Conservation (phyloP, 2,329 filamentous ascomycete genomes). For the Didymella glomerata region DNA sequence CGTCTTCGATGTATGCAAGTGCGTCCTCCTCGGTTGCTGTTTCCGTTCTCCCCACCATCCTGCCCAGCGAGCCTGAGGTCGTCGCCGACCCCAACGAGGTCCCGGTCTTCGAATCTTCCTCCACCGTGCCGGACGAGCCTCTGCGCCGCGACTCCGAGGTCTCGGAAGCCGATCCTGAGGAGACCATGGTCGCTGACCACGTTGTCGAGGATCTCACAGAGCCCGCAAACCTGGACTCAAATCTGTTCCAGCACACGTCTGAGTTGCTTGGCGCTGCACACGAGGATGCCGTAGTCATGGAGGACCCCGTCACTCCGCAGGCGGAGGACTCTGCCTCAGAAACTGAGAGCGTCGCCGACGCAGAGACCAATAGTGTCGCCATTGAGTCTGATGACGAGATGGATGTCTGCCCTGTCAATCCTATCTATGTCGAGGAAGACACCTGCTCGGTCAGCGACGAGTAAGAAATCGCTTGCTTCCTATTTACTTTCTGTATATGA, state of each 20-base stretch:
- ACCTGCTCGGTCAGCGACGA: conserved; percentile 2
- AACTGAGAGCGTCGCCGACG: conserved; percentile 6
- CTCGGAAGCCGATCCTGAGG: conserved; percentile 17
- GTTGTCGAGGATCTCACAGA: conserved; percentile 21
- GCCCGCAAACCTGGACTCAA: conserved; percentile 16
- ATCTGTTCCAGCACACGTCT: conserved; percentile 15
- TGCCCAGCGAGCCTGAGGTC: conserved; percentile 11
- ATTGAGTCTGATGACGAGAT: conserved; percentile 21
- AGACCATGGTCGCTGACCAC: conserved; percentile 15
- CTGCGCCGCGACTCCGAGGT: conserved; percentile 18
- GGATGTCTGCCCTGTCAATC: conserved; percentile 15
- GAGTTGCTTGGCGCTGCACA: conserved; percentile 15
- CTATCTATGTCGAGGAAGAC: background rate
- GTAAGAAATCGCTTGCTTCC: background rate
- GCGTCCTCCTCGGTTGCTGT: conserved; percentile 1
- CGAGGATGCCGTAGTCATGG: conserved; percentile 17
- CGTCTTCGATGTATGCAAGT: conserved; percentile 3
- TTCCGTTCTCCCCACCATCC: conserved; percentile 7
- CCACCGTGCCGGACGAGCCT: conserved; percentile 17
- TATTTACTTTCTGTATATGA: conserved; percentile 1
- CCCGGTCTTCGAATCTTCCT: conserved; percentile 12
- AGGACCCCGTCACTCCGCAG: conserved; percentile 18
- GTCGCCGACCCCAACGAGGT: conserved; percentile 15
- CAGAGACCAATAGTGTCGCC: conserved; percentile 17
- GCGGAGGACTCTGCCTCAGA: conserved; percentile 16